A percentile compares a stretch with the other conserved stretches of the same genome.
Conservation (phyloP, 139 green algal genomes). For the Monoraphidium neglectum region DNA sequence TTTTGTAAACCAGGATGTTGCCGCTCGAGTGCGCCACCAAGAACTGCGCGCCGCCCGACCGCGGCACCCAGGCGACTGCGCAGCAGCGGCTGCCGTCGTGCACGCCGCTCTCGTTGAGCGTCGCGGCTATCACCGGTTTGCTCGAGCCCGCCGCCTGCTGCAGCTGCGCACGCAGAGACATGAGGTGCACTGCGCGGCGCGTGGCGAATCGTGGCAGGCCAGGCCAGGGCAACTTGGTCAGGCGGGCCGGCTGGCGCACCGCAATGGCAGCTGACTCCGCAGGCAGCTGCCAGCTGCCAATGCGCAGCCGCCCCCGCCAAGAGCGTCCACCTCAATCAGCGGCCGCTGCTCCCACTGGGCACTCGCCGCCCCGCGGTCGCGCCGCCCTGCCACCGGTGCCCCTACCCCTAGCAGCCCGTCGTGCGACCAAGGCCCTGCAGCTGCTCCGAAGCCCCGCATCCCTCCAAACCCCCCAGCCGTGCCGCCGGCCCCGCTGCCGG, state of each 20-base stretch:
- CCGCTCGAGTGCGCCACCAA: constrained; percentile 60
- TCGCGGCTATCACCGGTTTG: constrained; percentile 37
- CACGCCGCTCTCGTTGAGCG: constrained; percentile 48
- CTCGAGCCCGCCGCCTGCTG: constrained; percentile 12
- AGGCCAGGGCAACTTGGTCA: neutral
- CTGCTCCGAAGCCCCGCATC: neutral
- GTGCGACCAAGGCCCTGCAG: neutral
- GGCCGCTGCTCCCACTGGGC: neutral
- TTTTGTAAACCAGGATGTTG: constrained; percentile 70
- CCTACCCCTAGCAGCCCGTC: neutral
- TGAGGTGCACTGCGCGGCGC: constrained; percentile 62
- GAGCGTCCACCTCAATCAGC: too few species aligned
- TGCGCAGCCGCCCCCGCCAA: too few species aligned
- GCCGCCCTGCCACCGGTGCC: neutral
- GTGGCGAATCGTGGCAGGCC: neutral
- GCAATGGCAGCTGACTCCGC: neutral
- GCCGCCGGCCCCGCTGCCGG: neutral
- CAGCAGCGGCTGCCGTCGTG: constrained; percentile 40
- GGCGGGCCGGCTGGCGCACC: too few species aligned
- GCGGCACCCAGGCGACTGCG: constrained; percentile 62
- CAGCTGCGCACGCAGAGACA: constrained; percentile 66
- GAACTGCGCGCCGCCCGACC: constrained; percentile 47
- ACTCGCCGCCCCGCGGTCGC: too few species aligned
- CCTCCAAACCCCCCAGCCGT: neutral
- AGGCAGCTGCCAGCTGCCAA: neutral